Conservation (phyloP, 1,139 yeast species). For the Saccharomycopsis phalli region DNA sequence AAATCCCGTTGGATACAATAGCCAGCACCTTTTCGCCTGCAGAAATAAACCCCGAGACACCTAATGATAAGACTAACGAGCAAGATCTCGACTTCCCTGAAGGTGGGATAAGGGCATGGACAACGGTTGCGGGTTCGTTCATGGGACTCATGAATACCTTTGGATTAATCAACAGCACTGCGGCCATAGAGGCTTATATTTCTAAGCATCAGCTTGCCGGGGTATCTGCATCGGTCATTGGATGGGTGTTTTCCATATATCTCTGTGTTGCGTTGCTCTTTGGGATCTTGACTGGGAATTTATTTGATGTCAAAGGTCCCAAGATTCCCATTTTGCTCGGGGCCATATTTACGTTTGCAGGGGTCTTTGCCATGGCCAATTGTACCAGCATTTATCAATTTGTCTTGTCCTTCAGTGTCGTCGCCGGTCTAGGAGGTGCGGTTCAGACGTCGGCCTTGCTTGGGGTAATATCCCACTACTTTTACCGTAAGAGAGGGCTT, state of each 20-base stretch:
- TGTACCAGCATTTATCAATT: constrained; percentile 45
- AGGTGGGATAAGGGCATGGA: constrained; percentile 21
- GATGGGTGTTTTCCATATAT: constrained; percentile 67
- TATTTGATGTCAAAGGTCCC: constrained; percentile 44
- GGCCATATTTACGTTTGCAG: constrained; percentile 35
- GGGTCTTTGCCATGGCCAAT: constrained; percentile 44
- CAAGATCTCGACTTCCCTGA: constrained; percentile 15
- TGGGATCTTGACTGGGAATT: constrained; percentile 48
- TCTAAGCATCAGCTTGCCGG: constrained; percentile 44
- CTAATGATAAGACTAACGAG: too few relatives aligned
- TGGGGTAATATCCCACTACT: constrained; percentile 55
- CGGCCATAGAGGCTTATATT: constrained; percentile 63
- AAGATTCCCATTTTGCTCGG: constrained; percentile 37
- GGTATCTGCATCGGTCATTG: constrained; percentile 42
- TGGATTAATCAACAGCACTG: constrained; percentile 60
- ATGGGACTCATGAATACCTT: constrained; percentile 54
- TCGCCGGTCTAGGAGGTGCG: constrained; percentile 49
- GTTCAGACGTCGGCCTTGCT: constrained; percentile 48
- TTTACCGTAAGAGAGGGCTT: constrained; percentile 41
- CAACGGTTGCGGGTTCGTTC: constrained; percentile 50
- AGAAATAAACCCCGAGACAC: too few relatives aligned
- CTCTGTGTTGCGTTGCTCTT: constrained; percentile 50
- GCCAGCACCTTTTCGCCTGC: too few relatives aligned
- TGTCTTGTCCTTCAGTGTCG: constrained; percentile 42
- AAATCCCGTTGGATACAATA: too few relatives aligned